These are phyloP conservation scores for Lachnellula subtilissima DNA, from an alignment of 2,329 filamentous ascomycete species.

Conservation along the genomic window DNA sequence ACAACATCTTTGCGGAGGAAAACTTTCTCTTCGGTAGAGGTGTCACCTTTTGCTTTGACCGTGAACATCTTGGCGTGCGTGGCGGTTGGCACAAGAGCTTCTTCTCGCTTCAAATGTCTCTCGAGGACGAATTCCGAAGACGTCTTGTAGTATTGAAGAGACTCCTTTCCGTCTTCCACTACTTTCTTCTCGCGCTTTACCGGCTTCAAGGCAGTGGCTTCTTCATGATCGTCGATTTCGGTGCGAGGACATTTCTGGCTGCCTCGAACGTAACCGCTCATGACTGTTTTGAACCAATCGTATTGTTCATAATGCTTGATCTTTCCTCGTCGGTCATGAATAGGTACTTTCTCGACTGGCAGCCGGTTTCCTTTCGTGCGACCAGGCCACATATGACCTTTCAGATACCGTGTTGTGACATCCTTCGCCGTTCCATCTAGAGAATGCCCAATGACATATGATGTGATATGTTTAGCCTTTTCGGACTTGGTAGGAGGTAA, in stretches of 20 bases:
- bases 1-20: conserved; percentile 76
- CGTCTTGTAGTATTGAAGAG: conserved; percentile 81
- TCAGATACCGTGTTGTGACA: conserved; percentile 87
- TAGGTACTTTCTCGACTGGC: conserved; percentile 70
- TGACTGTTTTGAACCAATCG: conserved; percentile 83
- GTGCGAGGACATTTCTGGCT: conserved; percentile 51
- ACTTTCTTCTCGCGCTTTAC: conserved; percentile 69
- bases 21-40: conserved; percentile 73
- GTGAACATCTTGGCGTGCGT: conserved; percentile 70
- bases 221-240: conserved; percentile 72
- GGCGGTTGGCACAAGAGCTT: conserved; percentile 70
- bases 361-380: conserved; percentile 84
- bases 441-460: conserved; percentile 81
- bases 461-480: conserved; percentile 81
- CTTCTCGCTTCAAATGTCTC: conserved; percentile 84
- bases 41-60: conserved; percentile 66
- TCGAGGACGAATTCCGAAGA: conserved; percentile 81
- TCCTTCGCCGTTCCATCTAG: conserved; percentile 88
- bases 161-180: conserved; percentile 70
- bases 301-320: conserved; percentile 70
- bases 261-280: conserved; percentile 65
- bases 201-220: conserved; percentile 69
- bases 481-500: conserved; percentile 81
- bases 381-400: conserved; percentile 74
- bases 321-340: conserved; percentile 74